Base-by-base conservation (phyloP, 306 rosid species). In the Dalbergia cochinchinensis region DNA sequence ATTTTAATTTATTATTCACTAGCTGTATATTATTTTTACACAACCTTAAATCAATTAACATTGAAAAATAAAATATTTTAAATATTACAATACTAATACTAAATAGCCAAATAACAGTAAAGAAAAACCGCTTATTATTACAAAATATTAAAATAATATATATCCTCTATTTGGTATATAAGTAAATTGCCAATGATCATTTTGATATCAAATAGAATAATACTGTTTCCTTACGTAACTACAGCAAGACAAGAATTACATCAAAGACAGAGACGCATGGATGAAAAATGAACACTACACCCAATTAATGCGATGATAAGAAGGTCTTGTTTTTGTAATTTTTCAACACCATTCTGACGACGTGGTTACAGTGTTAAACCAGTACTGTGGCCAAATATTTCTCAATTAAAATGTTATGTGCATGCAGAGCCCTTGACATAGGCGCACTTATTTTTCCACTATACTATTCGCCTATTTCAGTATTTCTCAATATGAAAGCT, bases 401-500 rank as follows among this genome's bases (percentile, higher is more conserved):
- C 31, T 26, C 31, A 26, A 26, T 26, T 26, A 26, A 26, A 0
- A 26, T 1, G 31, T 2, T 0, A 26, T 26, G 31, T 26, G 31
- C 31, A 26, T 26, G 31, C 31, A 26, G 31, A 26, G 31, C 31
- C 31, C 31, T 26, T 26, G 2, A 26, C 31, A 26, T 26, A 26
- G 31, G 31, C 31, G 31, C 31, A 26, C 31, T 26, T 26, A 2
- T 22, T 22, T 22, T 22, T 22, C 26, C 26, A 22, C 26, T 22
- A 22, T 22, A 1, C 26, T 22, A 22, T 22, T 22, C 1, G 26
- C 2, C 48, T 15, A 31, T 15, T 69, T 48, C n/a, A 31, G n/a
- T 8, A 51, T 75, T 16, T 65, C 62, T 76, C 16, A 16, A 61
- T 61, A 37, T 11, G 57, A 19, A 44, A 51, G 62, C 5, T 57